Conservation (phyloP, 78 protist genomes). For the Dictyostelium discoideum region DNA sequence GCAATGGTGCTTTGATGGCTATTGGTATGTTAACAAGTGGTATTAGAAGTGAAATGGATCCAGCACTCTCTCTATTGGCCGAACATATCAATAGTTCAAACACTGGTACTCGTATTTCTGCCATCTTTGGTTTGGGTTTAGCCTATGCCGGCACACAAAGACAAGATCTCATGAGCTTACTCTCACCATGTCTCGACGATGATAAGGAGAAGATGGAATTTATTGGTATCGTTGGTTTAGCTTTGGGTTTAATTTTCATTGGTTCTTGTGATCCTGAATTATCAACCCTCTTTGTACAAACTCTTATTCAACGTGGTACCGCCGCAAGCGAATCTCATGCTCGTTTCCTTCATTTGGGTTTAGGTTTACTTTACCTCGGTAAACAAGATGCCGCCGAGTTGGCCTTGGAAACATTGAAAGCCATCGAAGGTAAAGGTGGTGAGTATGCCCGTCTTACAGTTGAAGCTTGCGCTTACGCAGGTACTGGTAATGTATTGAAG, state of each 20-base stretch:
- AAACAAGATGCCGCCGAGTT: slow-evolving; percentile 89
- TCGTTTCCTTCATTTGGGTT: slow-evolving; percentile 84
- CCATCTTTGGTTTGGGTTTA: slow-evolving; percentile 83
- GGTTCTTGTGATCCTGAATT: slow-evolving; percentile 93
- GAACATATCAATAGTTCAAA: slow-evolving; percentile 69
- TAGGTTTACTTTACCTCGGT: slow-evolving; percentile 92
- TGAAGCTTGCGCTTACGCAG: slow-evolving; percentile 97
- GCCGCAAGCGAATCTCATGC: slow-evolving; percentile 18
- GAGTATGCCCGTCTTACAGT: slow-evolving; percentile 84
- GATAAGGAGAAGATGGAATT: slow-evolving; percentile 85
- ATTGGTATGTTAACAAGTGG: slow-evolving; percentile 92
- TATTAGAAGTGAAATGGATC: slow-evolving; percentile 92
- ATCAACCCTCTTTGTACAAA: slow-evolving; percentile 70
- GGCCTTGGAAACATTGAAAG: slow-evolving; percentile 87
- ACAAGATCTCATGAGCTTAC: slow-evolving; percentile 61
- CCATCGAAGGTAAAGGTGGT: slow-evolving; percentile 74
- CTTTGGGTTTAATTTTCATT: slow-evolving; percentile 94
- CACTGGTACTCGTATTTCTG: slow-evolving; percentile 44
- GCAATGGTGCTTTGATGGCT: slow-evolving; percentile 98
- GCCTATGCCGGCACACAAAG: slow-evolving; percentile 90
- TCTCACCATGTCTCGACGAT: slow-evolving; percentile 87
- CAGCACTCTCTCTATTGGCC: slow-evolving; percentile 91
- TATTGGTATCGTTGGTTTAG: slow-evolving; percentile 87
- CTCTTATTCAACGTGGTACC: slow-evolving; percentile 61
- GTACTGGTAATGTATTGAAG: slow-evolving; percentile 98